Evolutionary conservation across 495 filamentous ascomycete genomes (phyloP).

Genomic region (Xylaria scruposa): DNA sequence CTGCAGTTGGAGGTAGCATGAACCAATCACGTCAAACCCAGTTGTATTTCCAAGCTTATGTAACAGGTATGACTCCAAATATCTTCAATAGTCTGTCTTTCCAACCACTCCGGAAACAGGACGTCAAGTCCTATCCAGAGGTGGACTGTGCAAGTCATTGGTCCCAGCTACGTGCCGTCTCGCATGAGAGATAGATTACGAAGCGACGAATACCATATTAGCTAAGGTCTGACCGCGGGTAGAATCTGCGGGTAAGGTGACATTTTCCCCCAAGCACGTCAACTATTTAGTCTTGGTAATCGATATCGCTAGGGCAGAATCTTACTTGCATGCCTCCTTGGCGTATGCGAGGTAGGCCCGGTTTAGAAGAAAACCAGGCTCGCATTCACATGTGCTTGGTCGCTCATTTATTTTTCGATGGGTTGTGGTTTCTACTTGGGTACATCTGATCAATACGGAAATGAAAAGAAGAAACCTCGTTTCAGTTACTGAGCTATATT

Average conservation of each 20-base stretch:
- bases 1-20: neutral
- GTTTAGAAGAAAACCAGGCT: neutral
- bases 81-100: neutral
- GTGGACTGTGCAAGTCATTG: neutral
- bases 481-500: neutral
- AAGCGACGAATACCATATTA: neutral
- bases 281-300: neutral
- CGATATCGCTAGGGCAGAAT: slow-evolving; percentile 19
- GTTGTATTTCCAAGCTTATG: neutral
- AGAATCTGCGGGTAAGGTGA: neutral
- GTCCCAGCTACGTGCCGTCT: slow-evolving; percentile 4
- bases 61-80: neutral
- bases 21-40: neutral
- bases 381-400: neutral
- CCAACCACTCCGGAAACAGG: neutral
- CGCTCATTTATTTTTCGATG: neutral
- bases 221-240: slow-evolving; percentile 3
- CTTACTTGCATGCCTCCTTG: slow-evolving; percentile 3
- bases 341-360: neutral
- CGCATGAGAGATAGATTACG: slow-evolving; percentile 18
- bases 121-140: neutral
- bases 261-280: slow-evolving; percentile 6
- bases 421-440: neutral
- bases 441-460: neutral
- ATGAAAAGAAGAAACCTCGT: neutral